Conservation (phyloP, 2,329 filamentous ascomycete species). For the Orbilia ellipsospora region DNA sequence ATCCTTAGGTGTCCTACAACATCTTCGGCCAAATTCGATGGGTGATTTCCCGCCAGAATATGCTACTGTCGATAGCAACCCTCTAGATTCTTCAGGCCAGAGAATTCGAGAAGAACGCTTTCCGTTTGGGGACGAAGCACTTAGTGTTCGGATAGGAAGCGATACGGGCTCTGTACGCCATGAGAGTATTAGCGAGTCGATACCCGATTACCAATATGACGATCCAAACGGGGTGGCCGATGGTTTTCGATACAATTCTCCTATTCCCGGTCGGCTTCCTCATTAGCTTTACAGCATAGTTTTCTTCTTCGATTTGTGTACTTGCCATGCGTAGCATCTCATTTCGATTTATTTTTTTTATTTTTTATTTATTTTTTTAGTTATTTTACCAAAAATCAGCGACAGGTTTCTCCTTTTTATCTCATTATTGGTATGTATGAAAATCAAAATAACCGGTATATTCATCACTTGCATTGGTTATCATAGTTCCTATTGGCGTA, state of each 20-base stretch:
- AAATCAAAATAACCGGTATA: conserved; percentile 17
- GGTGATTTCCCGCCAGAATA: conserved; percentile 52
- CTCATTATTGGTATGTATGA: conserved; percentile 3
- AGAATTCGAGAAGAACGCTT: conserved; percentile 47
- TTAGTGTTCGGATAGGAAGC: conserved; percentile 39
- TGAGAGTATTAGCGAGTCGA: conserved; percentile 12
- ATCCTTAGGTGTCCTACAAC: conserved; percentile 26
- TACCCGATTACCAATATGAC: conserved; percentile 49
- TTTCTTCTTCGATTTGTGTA: too few species aligned
- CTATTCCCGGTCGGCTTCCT: conserved; percentile 18
- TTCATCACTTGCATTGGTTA: background rate
- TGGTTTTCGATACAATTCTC: conserved; percentile 46
- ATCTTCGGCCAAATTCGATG: conserved; percentile 35
- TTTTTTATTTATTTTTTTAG: conserved; percentile 6
- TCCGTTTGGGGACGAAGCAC: conserved; percentile 49
- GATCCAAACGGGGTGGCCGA: conserved; percentile 48
- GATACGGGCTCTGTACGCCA: conserved; percentile 36
- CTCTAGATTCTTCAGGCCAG: conserved; percentile 25
- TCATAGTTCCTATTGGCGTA: conserved; percentile 27
- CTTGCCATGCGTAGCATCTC: too few species aligned
- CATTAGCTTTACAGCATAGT: background rate
- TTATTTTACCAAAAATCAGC: background rate
- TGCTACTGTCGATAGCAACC: conserved; percentile 44
- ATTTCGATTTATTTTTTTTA: background rate
- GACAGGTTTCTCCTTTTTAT: background rate